Evolutionary conservation across 2,329 filamentous ascomycete genomes (phyloP), one percentile per base, ranked within the genome.

Genomic region (Plectosphaerella plurivora): DNA sequence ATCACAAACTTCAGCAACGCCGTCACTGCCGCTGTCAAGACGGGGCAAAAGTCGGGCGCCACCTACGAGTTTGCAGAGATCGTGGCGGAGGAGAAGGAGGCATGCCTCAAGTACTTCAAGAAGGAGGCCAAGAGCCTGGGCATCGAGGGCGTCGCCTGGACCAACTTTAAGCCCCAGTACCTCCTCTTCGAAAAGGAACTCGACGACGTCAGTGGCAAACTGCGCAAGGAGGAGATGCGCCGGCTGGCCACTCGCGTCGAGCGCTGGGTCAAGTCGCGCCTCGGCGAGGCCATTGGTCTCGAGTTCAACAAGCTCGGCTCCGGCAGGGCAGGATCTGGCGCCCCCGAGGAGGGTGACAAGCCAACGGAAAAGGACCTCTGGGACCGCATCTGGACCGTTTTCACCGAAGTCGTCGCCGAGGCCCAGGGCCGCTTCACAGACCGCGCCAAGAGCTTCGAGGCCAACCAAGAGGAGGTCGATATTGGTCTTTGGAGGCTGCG

Each of bases 281-380:
- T 99, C 35, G 86, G 86, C 35, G 94, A 99, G 66, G 89, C 89
- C 15, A 79, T 97, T 44, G 91, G 93, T 14, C 74, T 97, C 16
- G 92, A 97, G 65, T 97, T 99, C 79, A 97, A 96, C 74, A 94
- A 92, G 66, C 82, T 97, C 47, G 93, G 93, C 4, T 94, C 91
- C 36, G 92, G 92, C 14, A 84, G 92, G 62, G 90, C 84, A 51
- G 92, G 91, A 8, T 83, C 84, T 49, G 91, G 89, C 50, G 91
- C 90, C 1, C 88, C 91, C 1, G 91, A 92, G 62, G 77, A 79
- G 5, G 89, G 87, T 2, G 87, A 91, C 53, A 90, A 87, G 69
- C 84, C 87, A 2, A 74, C 81, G 0, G 93, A 97, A 69, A 91
- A 89, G 67, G 88, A 91, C 51, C 84, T 99, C 15, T 99, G 95